Conservation (phyloP, 352 stramenopile genomes). For the Pythium sukuiense region DNA sequence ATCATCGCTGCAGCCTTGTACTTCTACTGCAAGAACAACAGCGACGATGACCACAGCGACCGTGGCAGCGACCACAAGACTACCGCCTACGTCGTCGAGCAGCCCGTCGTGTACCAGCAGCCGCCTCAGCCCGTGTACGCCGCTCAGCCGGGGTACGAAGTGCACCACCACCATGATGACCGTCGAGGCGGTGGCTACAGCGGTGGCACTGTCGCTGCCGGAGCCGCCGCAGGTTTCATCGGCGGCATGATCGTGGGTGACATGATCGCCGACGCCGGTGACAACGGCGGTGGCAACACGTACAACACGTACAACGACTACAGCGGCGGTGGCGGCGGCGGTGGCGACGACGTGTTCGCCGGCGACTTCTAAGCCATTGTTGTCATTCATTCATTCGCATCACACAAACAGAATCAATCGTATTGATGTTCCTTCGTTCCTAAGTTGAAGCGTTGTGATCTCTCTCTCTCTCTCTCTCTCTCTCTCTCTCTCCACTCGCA, state of each 20-base stretch:
- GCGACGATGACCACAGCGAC: background rate
- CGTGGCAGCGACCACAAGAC: background rate
- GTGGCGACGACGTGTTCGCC: slow-evolving; percentile 6
- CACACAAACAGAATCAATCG: no score
- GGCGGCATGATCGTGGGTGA: slow-evolving; percentile 20
- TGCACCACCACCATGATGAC: background rate
- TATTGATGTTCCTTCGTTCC: no score
- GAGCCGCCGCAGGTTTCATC: slow-evolving; percentile 11
- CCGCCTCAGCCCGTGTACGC: no score
- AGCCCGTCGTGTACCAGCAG: background rate
- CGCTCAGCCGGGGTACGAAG: background rate
- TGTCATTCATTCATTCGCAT: no score
- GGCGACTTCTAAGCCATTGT: slow-evolving; percentile 19
- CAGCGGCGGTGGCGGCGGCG: background rate
- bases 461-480: no score
- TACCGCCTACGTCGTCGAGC: background rate
- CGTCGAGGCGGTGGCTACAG: background rate
- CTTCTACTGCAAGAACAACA: slow-evolving; percentile 13
- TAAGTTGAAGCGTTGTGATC: no score
- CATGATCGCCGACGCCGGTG: slow-evolving; percentile 11
- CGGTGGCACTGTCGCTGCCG: slow-evolving; percentile 7
- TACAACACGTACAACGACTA: slow-evolving; percentile 2
- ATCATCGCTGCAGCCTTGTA: slow-evolving; percentile 17
- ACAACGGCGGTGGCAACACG: slow-evolving; percentile 1
- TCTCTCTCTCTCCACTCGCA: no score